These are phyloP conservation scores for Candida tibetensis DNA, from an alignment of 805 yeast genomes.

Conservation along the genomic window DNA sequence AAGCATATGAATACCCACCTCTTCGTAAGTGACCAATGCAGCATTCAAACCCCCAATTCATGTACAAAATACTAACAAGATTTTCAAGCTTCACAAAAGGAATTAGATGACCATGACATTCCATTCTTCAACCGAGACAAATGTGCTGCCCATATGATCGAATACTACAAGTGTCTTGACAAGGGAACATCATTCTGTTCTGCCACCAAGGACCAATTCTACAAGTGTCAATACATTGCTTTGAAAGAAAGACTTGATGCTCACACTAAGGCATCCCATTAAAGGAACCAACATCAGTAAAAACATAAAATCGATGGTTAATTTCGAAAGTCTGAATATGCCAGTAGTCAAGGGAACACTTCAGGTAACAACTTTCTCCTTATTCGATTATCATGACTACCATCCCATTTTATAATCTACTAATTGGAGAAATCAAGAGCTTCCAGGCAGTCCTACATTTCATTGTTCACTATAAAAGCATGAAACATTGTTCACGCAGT, in stretches of 20 bases:
- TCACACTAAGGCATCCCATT: constrained; percentile 4
- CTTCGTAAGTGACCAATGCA: constrained; percentile 12
- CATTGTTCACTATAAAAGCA: too few relatives aligned
- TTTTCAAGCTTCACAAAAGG: constrained; percentile 22
- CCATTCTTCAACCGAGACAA: constrained; percentile 45
- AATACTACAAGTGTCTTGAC: constrained; percentile 42
- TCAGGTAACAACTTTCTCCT: too few relatives aligned
- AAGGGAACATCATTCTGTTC: constrained; percentile 43
- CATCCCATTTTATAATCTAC: too few relatives aligned
- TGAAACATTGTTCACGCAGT: too few relatives aligned
- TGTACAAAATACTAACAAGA: constrained; percentile 6
- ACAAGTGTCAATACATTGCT: constrained; percentile 42
- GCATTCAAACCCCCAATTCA: neutral
- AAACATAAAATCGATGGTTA: too few relatives aligned
- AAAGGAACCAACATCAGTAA: too few relatives aligned
- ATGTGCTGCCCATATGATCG: constrained; percentile 43
- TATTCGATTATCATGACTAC: too few relatives aligned
- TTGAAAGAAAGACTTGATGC: constrained; percentile 39
- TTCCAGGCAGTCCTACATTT: too few relatives aligned
- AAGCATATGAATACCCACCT: constrained; percentile 13
- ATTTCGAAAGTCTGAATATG: too few relatives aligned
- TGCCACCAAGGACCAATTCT: constrained; percentile 40
- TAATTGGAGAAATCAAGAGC: too few relatives aligned
- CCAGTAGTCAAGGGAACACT: too few relatives aligned
- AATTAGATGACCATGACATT: constrained; percentile 39